Evolutionary conservation across 176 grass and related monocot genomes (phyloP), one percentile per base, ranked within the genome.

Genomic region (Oryza brachyantha): DNA sequence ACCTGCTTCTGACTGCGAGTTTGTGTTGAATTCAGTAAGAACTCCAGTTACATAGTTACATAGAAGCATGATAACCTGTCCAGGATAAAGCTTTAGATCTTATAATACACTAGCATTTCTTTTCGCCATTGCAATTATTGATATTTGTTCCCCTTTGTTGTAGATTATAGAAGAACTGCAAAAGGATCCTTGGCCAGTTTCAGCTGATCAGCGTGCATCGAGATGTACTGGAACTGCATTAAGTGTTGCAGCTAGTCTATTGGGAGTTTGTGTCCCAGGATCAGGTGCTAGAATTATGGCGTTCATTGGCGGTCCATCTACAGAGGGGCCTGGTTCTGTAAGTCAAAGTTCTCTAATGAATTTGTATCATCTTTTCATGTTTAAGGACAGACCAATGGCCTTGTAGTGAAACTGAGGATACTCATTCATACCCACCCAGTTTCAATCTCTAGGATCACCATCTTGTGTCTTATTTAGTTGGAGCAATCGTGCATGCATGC

Each of bases 261-360:
- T 97, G 38, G 93, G 93, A 38, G 79, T 97, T 75, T 97, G 94
- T 70, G 87, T 97, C 9, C 94, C 94, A 76, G 91, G 89, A 77
- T 94, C 91, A 82, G 94, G 91, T 86, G 94, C 87, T 84, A 94
- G 94, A 79, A 97, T 97, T 76, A 97, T 97, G 94, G 89, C 91
- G 26, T 97, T 97, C 85, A 75, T 94, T 27, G 89, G 91, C 77
- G 94, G 91, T 8, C 94, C 94, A 81, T 90, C 89, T 48, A 97
- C 94, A 42, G 89, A 88, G 37, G 94, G 91, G 70, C 79, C 83
- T 68, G 89, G 89, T 21, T 86, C 83, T 84, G 94, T 97, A 97
- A 94, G 94, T 92, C 70, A 34, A 26, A 35, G 1, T 72, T 71
- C 7, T 31, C 63, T 57, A 26, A 64, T 35, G 5, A 68, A 72